phyloP scores from a whole-genome alignment of 495 filamentous ascomycete species.

The Tetracladium setigerum region DNA sequence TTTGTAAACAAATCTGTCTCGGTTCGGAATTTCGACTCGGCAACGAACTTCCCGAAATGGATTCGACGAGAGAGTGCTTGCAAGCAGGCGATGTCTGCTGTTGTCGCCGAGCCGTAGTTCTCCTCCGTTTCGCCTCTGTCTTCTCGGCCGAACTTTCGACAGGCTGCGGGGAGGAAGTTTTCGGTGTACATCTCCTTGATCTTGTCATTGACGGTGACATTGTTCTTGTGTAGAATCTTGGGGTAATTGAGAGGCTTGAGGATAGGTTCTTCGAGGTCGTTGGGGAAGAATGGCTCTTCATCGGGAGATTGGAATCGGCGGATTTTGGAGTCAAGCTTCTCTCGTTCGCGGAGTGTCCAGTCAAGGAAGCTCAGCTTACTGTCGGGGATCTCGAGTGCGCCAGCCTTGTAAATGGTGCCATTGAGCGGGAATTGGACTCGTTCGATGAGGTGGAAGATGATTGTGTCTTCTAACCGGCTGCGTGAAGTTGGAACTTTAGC shows the following conservation, averaged over 20 bases:
- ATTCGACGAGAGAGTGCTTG: constrained; percentile 89
- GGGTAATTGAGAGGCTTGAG: constrained; percentile 87
- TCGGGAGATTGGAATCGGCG: constrained; percentile 94
- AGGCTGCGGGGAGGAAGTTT: constrained; percentile 74
- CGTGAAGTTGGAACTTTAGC: constrained; percentile 4
- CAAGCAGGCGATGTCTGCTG: constrained; percentile 81
- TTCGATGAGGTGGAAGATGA: constrained; percentile 97
- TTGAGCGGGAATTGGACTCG: constrained; percentile 96
- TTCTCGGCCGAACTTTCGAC: constrained; percentile 58
- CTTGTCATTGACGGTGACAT: constrained; percentile 82
- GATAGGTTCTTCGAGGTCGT: constrained; percentile 70
- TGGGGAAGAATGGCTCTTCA: constrained; percentile 96
- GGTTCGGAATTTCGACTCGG: constrained; percentile 91
- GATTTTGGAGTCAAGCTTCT: constrained; percentile 85
- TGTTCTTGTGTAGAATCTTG: constrained; percentile 81
- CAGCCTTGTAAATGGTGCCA: constrained; percentile 73
- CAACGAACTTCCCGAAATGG: constrained; percentile 98
- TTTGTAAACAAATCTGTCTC: constrained; percentile 72
- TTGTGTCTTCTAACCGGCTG: constrained; percentile 95
- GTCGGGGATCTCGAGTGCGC: constrained; percentile 73
- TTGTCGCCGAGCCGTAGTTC: constrained; percentile 92
- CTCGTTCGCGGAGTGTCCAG: constrained; percentile 86
- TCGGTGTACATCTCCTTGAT: constrained; percentile 82
- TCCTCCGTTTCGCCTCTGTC: constrained; percentile 84
- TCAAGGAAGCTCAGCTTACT: constrained; percentile 75